These are phyloP conservation scores for Jackrogersella multiformis DNA, from an alignment of 495 filamentous ascomycete species.

Conservation along the genomic window DNA sequence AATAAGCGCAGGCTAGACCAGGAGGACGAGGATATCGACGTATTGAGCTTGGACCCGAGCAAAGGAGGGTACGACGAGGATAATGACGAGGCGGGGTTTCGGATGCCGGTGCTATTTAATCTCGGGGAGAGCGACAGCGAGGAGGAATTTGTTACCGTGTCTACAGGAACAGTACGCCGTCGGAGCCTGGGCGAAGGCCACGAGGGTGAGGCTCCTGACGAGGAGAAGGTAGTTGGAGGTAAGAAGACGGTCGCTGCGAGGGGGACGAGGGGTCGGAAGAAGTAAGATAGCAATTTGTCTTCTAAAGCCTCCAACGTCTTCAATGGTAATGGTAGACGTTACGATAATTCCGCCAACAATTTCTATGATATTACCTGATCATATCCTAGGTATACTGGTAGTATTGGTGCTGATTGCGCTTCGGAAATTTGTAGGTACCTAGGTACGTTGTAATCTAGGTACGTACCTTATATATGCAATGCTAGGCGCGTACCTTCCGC, in stretches of 20 bases:
- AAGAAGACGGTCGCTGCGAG: slow-evolving; percentile 44
- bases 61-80: slow-evolving; percentile 67
- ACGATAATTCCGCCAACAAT: background rate
- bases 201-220: slow-evolving; percentile 52
- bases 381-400: too few species aligned
- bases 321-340: background rate
- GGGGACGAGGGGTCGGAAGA: slow-evolving; percentile 44
- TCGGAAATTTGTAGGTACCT: background rate
- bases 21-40: slow-evolving; percentile 88
- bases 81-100: slow-evolving; percentile 65
- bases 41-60: slow-evolving; percentile 75
- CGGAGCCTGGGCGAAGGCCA: slow-evolving; percentile 66
- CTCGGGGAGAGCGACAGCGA: slow-evolving; percentile 78
- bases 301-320: background rate
- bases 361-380: too few species aligned
- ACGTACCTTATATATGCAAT: too few species aligned
- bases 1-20: slow-evolving; percentile 87
- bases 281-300: slow-evolving; percentile 19
- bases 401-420: too few species aligned
- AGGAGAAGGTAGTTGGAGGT: slow-evolving; percentile 46
- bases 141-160: slow-evolving; percentile 88
- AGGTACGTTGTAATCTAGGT: background rate
- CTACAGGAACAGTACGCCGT: slow-evolving; percentile 82
- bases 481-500: too few species aligned
- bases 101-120: slow-evolving; percentile 88